These are phyloP conservation scores for Colletotrichum kahawae DNA, from an alignment of 2,329 filamentous ascomycete species.

Conservation along the genomic window DNA sequence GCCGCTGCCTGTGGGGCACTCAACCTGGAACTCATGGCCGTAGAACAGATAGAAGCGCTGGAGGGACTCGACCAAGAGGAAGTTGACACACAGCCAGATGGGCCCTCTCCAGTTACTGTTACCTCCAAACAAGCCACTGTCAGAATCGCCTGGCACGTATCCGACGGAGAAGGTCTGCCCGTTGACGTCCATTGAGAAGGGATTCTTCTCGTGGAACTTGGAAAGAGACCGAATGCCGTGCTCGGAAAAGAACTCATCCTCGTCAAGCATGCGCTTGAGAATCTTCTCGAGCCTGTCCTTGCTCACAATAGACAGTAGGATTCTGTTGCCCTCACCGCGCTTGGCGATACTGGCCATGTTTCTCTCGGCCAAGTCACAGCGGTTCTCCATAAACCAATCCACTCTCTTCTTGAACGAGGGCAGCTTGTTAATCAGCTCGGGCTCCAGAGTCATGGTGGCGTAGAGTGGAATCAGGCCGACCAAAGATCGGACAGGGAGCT, in stretches of 20 bases:
- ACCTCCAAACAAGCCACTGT: slow-evolving; percentile 92
- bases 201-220: slow-evolving; percentile 87
- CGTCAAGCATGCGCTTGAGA: slow-evolving; percentile 88
- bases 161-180: slow-evolving; percentile 86
- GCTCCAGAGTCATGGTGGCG: slow-evolving; percentile 89
- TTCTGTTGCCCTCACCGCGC: slow-evolving; percentile 86
- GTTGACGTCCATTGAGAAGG: slow-evolving; percentile 95
- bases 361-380: slow-evolving; percentile 83
- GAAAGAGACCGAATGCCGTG: slow-evolving; percentile 92
- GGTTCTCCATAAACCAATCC: slow-evolving; percentile 92
- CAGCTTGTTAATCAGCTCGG: slow-evolving; percentile 89
- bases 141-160: slow-evolving; percentile 94
- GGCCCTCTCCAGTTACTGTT: slow-evolving; percentile 98
- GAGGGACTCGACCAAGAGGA: slow-evolving; percentile 91
- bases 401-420: slow-evolving; percentile 92
- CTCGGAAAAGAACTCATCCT: slow-evolving; percentile 89
- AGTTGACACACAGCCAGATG: slow-evolving; percentile 96
- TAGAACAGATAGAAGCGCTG: slow-evolving; percentile 97
- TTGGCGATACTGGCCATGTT: slow-evolving; percentile 94
- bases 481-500: slow-evolving; percentile 88
- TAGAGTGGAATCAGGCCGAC: slow-evolving; percentile 95
- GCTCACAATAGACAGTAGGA: slow-evolving; percentile 88
- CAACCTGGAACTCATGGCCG: slow-evolving; percentile 84
- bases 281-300: slow-evolving; percentile 92
- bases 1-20: slow-evolving; percentile 92